These are phyloP conservation scores for Vaccinium vitisidaea DNA, from an alignment of 148 eudicot genomes.

Conservation along the genomic window DNA sequence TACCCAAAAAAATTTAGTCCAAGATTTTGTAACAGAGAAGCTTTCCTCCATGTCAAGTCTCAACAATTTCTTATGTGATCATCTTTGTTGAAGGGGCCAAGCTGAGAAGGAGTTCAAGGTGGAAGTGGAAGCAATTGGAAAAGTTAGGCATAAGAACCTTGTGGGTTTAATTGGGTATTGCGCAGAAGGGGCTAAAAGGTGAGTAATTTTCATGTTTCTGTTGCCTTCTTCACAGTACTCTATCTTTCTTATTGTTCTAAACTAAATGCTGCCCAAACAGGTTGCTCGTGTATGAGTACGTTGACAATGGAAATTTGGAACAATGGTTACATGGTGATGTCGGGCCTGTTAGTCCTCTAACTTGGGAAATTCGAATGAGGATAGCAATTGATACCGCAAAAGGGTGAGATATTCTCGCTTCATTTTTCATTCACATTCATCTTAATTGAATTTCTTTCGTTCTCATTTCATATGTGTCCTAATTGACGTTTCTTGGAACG, in stretches of 20 bases:
- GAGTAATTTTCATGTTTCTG: constrained; percentile 11
- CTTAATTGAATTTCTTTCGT: background rate
- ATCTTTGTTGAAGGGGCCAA: constrained; percentile 67
- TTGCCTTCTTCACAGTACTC: background rate
- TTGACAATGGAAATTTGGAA: constrained; percentile 90
- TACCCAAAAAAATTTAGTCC: no score
- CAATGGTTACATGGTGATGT: constrained; percentile 95
- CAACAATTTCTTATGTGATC: background rate
- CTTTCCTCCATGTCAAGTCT: background rate
- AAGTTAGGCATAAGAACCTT: constrained; percentile 89
- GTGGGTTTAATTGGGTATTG: constrained; percentile 91
- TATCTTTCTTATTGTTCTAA: background rate
- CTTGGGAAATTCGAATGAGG: constrained; percentile 80
- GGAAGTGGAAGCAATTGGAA: constrained; percentile 98
- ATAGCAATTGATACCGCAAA: constrained; percentile 91
- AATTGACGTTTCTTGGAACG: background rate
- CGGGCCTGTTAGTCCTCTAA: constrained; percentile 72
- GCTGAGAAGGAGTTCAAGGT: constrained; percentile 96
- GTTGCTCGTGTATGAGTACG: constrained; percentile 86
- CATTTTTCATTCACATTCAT: background rate
- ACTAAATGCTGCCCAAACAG: constrained; percentile 30
- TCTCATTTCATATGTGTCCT: background rate
- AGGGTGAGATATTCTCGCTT: constrained; percentile 51
- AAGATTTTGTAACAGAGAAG: background rate
- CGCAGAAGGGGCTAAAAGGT: constrained; percentile 88